Evolutionary conservation across 1,284 basidiomycete species (phyloP), one percentile per base, ranked within the genome.

Genomic region (Entoloma clypeatum): DNA sequence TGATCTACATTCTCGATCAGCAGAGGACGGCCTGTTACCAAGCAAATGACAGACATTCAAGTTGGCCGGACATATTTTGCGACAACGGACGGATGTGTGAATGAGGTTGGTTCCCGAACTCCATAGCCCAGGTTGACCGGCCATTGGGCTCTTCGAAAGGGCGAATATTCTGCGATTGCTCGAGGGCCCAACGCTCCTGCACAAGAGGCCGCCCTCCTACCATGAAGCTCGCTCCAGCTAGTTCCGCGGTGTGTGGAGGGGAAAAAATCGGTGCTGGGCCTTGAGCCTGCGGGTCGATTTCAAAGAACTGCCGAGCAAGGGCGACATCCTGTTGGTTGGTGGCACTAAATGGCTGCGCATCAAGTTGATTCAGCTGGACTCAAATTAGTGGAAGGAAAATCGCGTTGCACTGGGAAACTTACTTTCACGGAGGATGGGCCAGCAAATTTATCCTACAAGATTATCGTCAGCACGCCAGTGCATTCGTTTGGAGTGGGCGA

Each of bases 301-400:
- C 75, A 54, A 90, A 90, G 62, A 90, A 90, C 47, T 86, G 84
- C 27, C 81, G 78, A 18, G 86, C 86, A 52, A 86, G 74, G n/a
- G 77, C 73, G 35, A 79, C 59, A 60, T 90, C 86, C 38, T 78
- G 79, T 53, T 79, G 75, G 41, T 68, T 74, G 16, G 75, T 68
- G 36, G 66, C 66, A 17, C 62, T 53, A 14, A 69, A 55, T 0
- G 74, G 63, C 11, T 75, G 71, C 17, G 72, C 72, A 0, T 86
- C 84, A 16, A 90, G 72, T 56, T 86, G 77, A 48, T 83, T 85
- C 24, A 90, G 69, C 86, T 90, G 48, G 1, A 7, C 25, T n/a
- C 3, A 23, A 27, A 10, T 4, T 25, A 36, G 25, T 33, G 38
- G 24, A 11, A 44, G 36, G 14, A 33, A 36, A 33, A 10, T 26